Base-by-base conservation (phyloP, 352 stramenopile species). In the Thraustotheca clavata region DNA sequence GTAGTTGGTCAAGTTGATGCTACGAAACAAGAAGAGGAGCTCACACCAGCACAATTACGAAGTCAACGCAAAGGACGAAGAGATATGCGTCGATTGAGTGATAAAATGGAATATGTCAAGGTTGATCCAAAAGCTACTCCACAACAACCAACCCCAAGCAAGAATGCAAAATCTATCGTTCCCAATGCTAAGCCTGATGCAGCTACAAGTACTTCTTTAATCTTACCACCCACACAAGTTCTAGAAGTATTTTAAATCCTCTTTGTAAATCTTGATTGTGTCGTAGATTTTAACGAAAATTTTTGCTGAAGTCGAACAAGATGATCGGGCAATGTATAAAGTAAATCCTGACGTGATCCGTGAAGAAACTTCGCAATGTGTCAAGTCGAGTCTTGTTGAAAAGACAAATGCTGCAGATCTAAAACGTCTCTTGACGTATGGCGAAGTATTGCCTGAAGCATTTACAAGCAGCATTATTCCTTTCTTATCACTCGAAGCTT, bases 271-370 rank as follows among this genome's bases (percentile, higher is more conserved):
- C 1, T 24, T 12, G 4, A 5, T 43, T 5, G 31, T 12, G 9
- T 20, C 12, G 9, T 60, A 60, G 54, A 49, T 62, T n/a, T n/a
- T 62, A 7, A 62, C 35, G n/a, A 12, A 39, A 2, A 22, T 49
- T 6, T 65, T 55, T 55, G 57, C 27, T 22, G 57, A 65, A 26
- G 57, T 65, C 39, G 83, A 93, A 39, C 50, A 84, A 32, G 83
- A 91, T 59, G 83, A 91, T 66, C 81, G 83, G 26, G 71, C 76
- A 9, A 87, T 93, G 80, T 92, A 91, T 54, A 77, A 74, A 39
- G 77, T 93, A 40, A 74, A 76, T 14, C 76, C 46, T 20, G 70
- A 89, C 33, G 83, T 76, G 3, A 81, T 90, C 61, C 61, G 77
- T 8, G 78, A 82, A 6, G 72, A 87, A 46, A 93, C 81, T 16